Base-by-base conservation (phyloP, 208 protist genomes). In the Blechomonas ayalai region DNA sequence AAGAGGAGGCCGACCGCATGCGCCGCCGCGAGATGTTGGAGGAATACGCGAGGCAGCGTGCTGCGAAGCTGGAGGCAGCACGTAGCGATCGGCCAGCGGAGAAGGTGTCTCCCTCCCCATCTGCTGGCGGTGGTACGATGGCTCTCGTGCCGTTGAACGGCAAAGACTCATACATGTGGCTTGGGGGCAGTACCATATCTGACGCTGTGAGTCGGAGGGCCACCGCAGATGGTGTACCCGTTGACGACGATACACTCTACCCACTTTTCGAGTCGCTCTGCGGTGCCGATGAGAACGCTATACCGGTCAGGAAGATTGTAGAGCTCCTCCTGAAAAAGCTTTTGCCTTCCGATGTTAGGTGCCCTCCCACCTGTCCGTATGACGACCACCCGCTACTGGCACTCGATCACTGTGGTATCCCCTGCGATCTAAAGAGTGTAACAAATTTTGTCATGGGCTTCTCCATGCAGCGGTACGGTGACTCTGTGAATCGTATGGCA, bases 371-470 rank as follows among this genome's bases (percentile, higher is more conserved):
- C 8, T 31, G 0, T 23, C 31, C 67, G 61, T 70, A 65, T 2
- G 45, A 73, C 16, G 61, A 78, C 22, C 67, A 87, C 36, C 78
- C 78, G 7, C 69, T 87, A 12, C 53, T 70, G n/a, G 15, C 72
- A 1, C 37, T 93, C 8, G 84, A 93, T 54, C 59, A 58, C 64
- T 93, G 84, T 48, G 80, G 80, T 40, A 65, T 93, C 4, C 81
- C 84, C 13, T 73, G 59, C 45, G 53, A 79, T 42, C 43, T 64
- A 28, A 31, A 32, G 22, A 42, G 43, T 20, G 56, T 87, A 2
- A 59, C 43, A 16, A 68, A 70, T 46, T 82, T 82, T 55, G 78
- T 87, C 8, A 71, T 71, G 56, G 41, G 60, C 6, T 87, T 82
- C 50, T 61, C 62, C 50, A 38, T 62, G 31, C 52, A 59, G 7